Conservation (phyloP, 805 yeast genomes). For the Candida odintsovae region DNA sequence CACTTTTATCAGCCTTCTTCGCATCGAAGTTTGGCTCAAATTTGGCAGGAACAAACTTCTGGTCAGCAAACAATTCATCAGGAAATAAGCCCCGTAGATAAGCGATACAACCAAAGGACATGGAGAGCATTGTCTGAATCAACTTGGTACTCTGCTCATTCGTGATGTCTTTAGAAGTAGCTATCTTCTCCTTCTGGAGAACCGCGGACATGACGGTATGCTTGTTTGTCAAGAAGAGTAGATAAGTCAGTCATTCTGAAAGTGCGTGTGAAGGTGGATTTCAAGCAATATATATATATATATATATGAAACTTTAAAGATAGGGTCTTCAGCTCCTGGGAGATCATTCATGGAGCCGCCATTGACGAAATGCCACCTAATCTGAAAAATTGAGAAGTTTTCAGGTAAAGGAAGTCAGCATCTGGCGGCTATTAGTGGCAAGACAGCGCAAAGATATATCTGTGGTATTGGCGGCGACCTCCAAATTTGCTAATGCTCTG, state of each 20-base stretch:
- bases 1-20: conserved; percentile 12
- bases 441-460: background rate
- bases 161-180: conserved; percentile 16
- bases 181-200: background rate
- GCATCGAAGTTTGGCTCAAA: conserved; percentile 23
- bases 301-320: too few relatives aligned
- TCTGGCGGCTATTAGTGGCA: background rate
- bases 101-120: conserved; percentile 53
- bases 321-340: too few relatives aligned
- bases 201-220: background rate
- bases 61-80: conserved; percentile 47
- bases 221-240: too few relatives aligned
- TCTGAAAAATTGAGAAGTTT: too few relatives aligned
- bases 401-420: too few relatives aligned
- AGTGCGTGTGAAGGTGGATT: background rate
- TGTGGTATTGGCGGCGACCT: background rate
- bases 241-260: too few relatives aligned
- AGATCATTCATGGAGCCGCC: background rate
- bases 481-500: background rate
- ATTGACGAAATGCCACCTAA: background rate
- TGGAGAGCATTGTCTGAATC: conserved; percentile 41
- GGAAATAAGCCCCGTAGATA: conserved; percentile 53
- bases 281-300: too few relatives aligned
- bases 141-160: conserved; percentile 39
- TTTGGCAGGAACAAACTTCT: conserved; percentile 35